phyloP scores from a whole-genome alignment of 2,329 filamentous ascomycete genomes.

The Onygenales sp. region DNA sequence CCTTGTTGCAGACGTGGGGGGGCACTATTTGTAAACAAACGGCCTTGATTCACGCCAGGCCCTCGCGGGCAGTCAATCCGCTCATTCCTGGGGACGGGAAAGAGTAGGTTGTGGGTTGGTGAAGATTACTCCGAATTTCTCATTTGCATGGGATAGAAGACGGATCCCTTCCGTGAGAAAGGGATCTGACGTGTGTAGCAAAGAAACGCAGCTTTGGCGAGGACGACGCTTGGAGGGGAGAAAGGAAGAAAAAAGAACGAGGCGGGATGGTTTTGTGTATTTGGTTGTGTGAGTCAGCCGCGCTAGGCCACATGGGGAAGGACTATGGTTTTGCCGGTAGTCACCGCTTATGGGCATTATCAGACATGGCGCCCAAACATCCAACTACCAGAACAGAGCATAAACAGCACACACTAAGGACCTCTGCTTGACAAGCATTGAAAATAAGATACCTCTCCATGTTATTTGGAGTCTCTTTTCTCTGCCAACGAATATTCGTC shows the following conservation, averaged over 20 bases:
- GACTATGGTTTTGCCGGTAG: neutral
- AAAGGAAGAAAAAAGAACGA: slow-evolving; percentile 26
- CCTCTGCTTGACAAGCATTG: too few species aligned
- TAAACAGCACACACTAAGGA: too few species aligned
- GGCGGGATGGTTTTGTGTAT: slow-evolving; percentile 11
- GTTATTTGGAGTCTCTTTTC: too few species aligned
- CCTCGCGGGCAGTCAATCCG: slow-evolving; percentile 65
- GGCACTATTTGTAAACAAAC: slow-evolving; percentile 9
- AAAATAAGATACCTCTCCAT: too few species aligned
- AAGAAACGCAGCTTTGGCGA: slow-evolving; percentile 92
- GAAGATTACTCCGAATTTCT: slow-evolving; percentile 99
- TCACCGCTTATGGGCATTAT: neutral
- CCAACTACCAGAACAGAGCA: too few species aligned
- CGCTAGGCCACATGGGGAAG: neutral
- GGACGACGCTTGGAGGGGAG: slow-evolving; percentile 61
- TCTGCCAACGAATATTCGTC: too few species aligned
- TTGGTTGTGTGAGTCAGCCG: neutral
- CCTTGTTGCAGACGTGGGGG: slow-evolving; percentile 66
- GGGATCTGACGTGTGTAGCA: slow-evolving; percentile 65
- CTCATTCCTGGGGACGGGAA: slow-evolving; percentile 18
- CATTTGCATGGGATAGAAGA: slow-evolving; percentile 57
- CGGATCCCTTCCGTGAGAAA: slow-evolving; percentile 4
- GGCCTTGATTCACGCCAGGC: slow-evolving; percentile 59
- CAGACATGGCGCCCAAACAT: too few species aligned
- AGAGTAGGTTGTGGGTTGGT: slow-evolving; percentile 37